Evolutionary conservation across 176 grass and related monocot genomes (phyloP).

Genomic region (Ensete glaucum): DNA sequence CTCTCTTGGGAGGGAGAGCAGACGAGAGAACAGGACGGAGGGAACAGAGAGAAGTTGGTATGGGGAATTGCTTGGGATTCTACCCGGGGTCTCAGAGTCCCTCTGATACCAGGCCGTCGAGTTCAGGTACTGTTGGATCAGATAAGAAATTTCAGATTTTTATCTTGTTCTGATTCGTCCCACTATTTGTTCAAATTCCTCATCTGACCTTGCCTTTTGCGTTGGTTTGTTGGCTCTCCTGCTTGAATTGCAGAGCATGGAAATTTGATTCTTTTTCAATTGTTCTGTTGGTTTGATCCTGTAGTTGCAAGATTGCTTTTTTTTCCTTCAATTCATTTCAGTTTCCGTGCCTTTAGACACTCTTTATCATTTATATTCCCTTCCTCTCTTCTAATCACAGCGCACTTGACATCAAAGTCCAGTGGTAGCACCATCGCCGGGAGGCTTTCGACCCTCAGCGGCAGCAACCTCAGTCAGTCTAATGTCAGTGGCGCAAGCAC

Average conservation of each 20-base stretch:
- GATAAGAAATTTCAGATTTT: background rate
- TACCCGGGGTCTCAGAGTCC: no score
- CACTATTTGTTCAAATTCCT: background rate
- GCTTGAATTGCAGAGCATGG: no score
- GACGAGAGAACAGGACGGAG: background rate
- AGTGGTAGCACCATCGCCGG: slow-evolving; percentile 42
- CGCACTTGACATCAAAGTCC: slow-evolving; percentile 50
- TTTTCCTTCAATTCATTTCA: background rate
- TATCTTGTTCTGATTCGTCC: background rate
- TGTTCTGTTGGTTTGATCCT: background rate
- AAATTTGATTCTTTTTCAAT: background rate
- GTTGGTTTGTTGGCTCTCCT: background rate
- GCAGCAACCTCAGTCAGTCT: slow-evolving; percentile 44
- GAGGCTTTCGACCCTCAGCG: slow-evolving; percentile 44
- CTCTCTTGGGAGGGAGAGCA: background rate
- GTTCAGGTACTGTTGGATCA: background rate
- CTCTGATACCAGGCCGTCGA: background rate
- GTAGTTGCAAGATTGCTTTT: background rate
- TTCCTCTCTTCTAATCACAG: slow-evolving; percentile 24
- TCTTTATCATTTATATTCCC: background rate
- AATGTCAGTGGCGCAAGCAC: slow-evolving; percentile 32
- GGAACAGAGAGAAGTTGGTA: background rate
- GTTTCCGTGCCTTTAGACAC: no score
- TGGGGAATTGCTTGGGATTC: slow-evolving; percentile 11
- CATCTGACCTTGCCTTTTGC: background rate